Evolutionary conservation across 176 grass and related monocot species (phyloP).

Genomic region (Thalia dealbata): DNA sequence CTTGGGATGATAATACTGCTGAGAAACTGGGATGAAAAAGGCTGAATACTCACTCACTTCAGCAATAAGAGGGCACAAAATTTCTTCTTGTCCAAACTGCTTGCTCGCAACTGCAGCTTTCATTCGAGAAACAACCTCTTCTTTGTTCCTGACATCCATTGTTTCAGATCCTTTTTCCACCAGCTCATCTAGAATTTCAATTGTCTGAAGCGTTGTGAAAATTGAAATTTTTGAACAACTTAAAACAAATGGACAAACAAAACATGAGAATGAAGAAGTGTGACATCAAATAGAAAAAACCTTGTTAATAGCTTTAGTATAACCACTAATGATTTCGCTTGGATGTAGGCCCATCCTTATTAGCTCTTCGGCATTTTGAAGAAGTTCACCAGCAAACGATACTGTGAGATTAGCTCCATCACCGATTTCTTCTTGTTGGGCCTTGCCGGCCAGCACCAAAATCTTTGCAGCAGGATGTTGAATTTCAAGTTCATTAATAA

Average conservation of each 20-base stretch:
- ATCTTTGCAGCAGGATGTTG: conserved; percentile 88
- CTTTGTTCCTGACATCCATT: conserved; percentile 80
- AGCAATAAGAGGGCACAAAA: conserved; percentile 70
- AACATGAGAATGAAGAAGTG: too few relatives aligned
- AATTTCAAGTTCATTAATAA: conserved; percentile 77
- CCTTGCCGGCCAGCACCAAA: conserved; percentile 58
- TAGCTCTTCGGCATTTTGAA: conserved; percentile 79
- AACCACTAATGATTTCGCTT: conserved; percentile 88
- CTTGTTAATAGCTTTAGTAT: conserved; percentile 80
- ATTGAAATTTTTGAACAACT: too few relatives aligned
- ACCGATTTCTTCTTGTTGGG: conserved; percentile 87
- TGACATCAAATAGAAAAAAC: conserved; percentile 16
- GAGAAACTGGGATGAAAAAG: background rate
- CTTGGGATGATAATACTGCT: background rate
- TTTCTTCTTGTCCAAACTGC: conserved; percentile 75
- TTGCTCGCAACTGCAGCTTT: conserved; percentile 91
- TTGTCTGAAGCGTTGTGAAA: conserved; percentile 15
- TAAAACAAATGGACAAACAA: too few relatives aligned
- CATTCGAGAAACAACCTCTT: conserved; percentile 70
- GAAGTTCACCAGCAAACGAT: conserved; percentile 86
- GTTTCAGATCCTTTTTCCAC: conserved; percentile 77
- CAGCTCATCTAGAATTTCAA: conserved; percentile 71
- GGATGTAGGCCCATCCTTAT: conserved; percentile 97
- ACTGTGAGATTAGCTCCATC: conserved; percentile 92
- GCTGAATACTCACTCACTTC: conserved; percentile 48